These are phyloP conservation scores for Peronospora tabacina DNA, from an alignment of 352 stramenopile species.

Conservation along the genomic window DNA sequence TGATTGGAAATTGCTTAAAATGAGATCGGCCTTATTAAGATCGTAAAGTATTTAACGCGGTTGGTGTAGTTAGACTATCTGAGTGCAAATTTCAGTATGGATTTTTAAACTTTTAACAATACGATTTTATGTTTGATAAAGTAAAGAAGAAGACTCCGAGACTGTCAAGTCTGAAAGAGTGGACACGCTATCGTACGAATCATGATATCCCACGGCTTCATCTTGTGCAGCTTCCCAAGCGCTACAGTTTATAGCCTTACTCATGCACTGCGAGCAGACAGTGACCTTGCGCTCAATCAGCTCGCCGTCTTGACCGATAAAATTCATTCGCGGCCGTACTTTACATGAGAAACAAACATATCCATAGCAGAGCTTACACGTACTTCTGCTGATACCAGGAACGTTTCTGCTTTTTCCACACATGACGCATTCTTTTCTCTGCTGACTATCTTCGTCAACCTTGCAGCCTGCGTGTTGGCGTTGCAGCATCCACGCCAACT, in stretches of 20 bases:
- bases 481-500: constrained; percentile 23
- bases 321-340: constrained; percentile 29
- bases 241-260: constrained; percentile 29
- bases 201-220: constrained; percentile 20
- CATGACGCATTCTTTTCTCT: constrained; percentile 17
- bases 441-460: constrained; percentile 2
- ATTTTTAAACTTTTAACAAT: no score
- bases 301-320: constrained; percentile 25
- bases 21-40: no score
- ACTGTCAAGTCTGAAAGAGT: constrained; percentile 23
- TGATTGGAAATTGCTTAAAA: no score
- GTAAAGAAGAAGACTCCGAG: constrained; percentile 9
- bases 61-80: no score
- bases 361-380: constrained; percentile 20
- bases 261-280: constrained; percentile 38
- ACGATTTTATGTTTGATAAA: neutral
- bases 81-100: no score
- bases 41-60: no score
- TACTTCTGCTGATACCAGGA: constrained; percentile 16
- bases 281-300: constrained; percentile 32
- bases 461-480: constrained; percentile 11
- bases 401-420: constrained; percentile 20
- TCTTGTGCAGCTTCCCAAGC: constrained; percentile 21
- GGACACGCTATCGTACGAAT: constrained; percentile 22
- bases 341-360: constrained; percentile 20